Conservation (phyloP, 208 protist genomes). For the Leishmania martiniquensis region DNA sequence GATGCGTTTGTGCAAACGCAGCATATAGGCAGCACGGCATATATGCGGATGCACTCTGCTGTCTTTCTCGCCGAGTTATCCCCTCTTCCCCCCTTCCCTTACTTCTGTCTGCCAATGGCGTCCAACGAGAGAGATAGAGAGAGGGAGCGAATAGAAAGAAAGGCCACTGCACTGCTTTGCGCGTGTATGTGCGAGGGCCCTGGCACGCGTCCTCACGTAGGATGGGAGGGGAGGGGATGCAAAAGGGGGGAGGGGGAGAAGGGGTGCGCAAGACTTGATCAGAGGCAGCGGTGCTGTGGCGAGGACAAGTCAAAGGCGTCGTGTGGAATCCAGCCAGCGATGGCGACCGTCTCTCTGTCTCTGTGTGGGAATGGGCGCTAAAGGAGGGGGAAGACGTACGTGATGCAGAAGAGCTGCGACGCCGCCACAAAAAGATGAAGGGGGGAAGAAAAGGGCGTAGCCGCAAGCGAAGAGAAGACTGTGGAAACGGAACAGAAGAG, state of each 20-base stretch:
- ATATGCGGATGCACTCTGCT: too few relatives aligned
- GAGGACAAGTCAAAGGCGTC: neutral
- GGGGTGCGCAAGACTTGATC: neutral
- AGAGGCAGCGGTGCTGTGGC: conserved; percentile 10
- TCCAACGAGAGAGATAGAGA: too few relatives aligned
- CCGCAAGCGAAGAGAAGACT: neutral
- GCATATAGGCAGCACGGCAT: too few relatives aligned
- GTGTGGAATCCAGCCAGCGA: neutral
- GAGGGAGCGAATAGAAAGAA: too few relatives aligned
- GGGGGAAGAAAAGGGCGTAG: neutral
- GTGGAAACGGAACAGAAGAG: neutral
- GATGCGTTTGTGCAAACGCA: too few relatives aligned
- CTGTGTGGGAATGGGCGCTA: neutral
- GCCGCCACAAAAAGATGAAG: neutral
- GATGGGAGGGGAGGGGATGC: too few relatives aligned
- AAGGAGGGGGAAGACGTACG: neutral
- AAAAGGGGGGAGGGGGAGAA: neutral
- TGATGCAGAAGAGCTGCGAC: neutral
- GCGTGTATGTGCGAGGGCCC: too few relatives aligned
- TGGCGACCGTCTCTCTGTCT: neutral
- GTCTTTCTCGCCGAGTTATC: too few relatives aligned
- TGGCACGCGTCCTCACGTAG: too few relatives aligned
- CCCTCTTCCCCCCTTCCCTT: too few relatives aligned
- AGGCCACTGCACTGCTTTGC: too few relatives aligned
- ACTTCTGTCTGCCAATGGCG: too few relatives aligned